Evolutionary conservation across 768 basidiomycete species (phyloP), one percentile per base, ranked within the genome.

Genomic region (Lactifluus subvellereus): DNA sequence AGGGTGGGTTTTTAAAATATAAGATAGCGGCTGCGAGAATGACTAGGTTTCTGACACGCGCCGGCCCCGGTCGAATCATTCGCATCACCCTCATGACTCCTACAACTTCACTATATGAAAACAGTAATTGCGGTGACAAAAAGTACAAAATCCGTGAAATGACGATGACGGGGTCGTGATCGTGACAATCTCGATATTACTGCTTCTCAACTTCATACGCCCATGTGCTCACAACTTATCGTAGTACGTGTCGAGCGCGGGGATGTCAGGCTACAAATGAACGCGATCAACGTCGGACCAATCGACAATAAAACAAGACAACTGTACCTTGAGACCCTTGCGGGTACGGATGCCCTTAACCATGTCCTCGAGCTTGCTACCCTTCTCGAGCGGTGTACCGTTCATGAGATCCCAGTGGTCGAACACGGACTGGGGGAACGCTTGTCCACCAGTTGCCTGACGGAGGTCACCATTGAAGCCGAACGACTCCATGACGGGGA

Each of bases 381-480:
- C 94, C 80, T 92, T 91, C 54, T 98, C 95, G 68, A 89, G 82
- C 68, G 84, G 91, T 67, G 85, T 82, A 72, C 91, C 91, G 69
- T 75, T 78, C 89, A 94, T 91, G 66, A 86, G 65, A 71, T 92
- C 88, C 90, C 91, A 94, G 75, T 94, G 93, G 72, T 95, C 94
- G 72, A 96, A 89, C 72, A 95, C 94, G 71, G 79, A 74, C 77
- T 98, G 97, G 54, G 97, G 95, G 93, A 98, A 98, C 67, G 97
- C 97, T 80, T 99, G 96, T 56, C 97, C 97, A 72, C 83, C 85
- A 47, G 97, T 98, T 54, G 89, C 87, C 74, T 86, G 84, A 68
- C 96, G 90, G 59, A 99, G 87, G 71, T 91, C 94, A 70, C 89
- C 92, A 77, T 94, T 98, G 89, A 98, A 98, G 69, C 96, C 95